Percentiles rank a stretch among this genome's conserved stretches.
These are phyloP conservation scores for Lepidium aucheri DNA, from an alignment of 345 rosid species.

Conservation along the genomic window DNA sequence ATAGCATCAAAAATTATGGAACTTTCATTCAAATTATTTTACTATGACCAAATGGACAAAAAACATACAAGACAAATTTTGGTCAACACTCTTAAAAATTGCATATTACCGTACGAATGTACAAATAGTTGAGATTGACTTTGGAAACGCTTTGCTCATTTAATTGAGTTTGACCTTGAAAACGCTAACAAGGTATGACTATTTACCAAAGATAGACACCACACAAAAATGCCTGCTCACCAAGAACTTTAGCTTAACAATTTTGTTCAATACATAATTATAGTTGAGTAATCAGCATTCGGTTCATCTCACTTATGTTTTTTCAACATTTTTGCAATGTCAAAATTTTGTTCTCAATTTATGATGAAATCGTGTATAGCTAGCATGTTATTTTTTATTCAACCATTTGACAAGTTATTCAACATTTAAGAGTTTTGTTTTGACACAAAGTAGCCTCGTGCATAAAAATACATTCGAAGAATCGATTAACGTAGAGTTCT, in stretches of 20 bases:
- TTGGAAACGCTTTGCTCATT: not conserved
- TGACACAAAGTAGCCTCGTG: conserved; percentile 18
- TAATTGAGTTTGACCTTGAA: not conserved
- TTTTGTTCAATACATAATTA: not conserved
- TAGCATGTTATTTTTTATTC: not conserved
- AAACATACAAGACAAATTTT: not conserved
- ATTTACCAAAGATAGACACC: conserved; percentile 1
- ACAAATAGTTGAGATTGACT: conserved; percentile 1
- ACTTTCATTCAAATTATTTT: not conserved
- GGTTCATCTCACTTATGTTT: not conserved
- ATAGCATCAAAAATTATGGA: no score
- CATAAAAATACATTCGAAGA: not conserved
- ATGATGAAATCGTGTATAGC: not conserved
- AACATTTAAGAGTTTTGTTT: conserved; percentile 18
- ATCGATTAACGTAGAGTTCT: not conserved
- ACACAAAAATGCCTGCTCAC: not conserved
- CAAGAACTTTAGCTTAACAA: not conserved
- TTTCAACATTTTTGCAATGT: not conserved
- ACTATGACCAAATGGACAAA: not conserved
- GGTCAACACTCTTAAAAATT: conserved; percentile 8
- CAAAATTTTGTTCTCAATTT: not conserved
- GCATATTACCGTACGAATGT: conserved; percentile 11
- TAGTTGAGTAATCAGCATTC: not conserved
- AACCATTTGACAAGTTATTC: conserved; percentile 14
- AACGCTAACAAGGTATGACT: not conserved